Conservation (phyloP, 805 yeast genomes). For the Spathaspora passalidarum region DNA sequence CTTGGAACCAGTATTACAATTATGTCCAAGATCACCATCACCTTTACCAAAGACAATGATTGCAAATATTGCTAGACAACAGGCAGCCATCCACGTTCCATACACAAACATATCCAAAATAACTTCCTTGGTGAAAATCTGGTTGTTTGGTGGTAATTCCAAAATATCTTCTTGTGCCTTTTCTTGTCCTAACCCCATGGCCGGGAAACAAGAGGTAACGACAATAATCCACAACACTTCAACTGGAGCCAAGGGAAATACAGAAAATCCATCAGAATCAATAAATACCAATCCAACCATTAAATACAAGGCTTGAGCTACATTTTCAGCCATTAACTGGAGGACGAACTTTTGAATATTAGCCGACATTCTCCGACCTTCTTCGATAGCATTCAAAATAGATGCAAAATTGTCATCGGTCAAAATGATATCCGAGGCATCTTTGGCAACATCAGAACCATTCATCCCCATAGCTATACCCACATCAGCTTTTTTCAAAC, state of each 20-base stretch:
- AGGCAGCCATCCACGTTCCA: conserved; percentile 70
- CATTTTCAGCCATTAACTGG: conserved; percentile 32
- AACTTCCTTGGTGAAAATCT: conserved; percentile 65
- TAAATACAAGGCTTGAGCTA: conserved; percentile 59
- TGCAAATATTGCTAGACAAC: conserved; percentile 66
- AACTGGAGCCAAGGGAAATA: conserved; percentile 66
- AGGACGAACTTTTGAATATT: conserved; percentile 34
- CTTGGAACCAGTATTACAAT: conserved; percentile 54
- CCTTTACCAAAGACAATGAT: conserved; percentile 67
- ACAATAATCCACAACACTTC: conserved; percentile 35
- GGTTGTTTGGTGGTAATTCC: conserved; percentile 61
- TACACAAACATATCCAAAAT: conserved; percentile 67
- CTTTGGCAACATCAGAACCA: conserved; percentile 97
- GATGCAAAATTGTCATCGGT: conserved; percentile 95
- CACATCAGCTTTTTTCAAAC: conserved; percentile 87
- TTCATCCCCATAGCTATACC: conserved; percentile 89
- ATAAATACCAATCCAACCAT: conserved; percentile 72
- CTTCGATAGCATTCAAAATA: conserved; percentile 70
- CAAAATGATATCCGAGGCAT: conserved; percentile 93
- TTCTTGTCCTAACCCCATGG: conserved; percentile 48
- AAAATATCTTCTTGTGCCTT: conserved; percentile 61
- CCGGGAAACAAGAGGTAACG: conserved; percentile 35
- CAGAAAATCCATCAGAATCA: conserved; percentile 62
- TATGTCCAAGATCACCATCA: conserved; percentile 58
- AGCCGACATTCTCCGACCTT: conserved; percentile 30